These are phyloP conservation scores for Silene conica DNA, from an alignment of 148 eudicot species.

Conservation along the genomic window DNA sequence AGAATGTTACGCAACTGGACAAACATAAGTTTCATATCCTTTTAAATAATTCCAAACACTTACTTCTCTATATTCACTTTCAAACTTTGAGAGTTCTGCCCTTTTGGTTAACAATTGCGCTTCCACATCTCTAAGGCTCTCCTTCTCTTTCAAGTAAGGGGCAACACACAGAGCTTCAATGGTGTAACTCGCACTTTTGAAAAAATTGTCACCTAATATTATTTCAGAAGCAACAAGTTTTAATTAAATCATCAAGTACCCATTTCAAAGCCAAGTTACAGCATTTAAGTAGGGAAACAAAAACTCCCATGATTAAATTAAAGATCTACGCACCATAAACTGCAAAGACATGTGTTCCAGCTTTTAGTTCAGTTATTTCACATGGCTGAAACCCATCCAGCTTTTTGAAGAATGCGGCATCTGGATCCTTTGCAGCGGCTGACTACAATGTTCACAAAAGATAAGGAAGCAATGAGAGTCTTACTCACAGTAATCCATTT, in stretches of 20 bases:
- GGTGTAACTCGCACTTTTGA: slow-evolving; percentile 81
- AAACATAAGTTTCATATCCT: not conserved
- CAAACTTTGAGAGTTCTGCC: slow-evolving; percentile 85
- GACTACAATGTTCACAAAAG: slow-evolving; percentile 33
- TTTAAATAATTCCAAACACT: not conserved
- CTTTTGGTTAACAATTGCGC: slow-evolving; percentile 73
- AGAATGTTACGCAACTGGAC: not conserved
- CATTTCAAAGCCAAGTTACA: not conserved
- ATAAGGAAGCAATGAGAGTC: not conserved
- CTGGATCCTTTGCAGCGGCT: slow-evolving; percentile 85
- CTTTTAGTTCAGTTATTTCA: slow-evolving; percentile 76
- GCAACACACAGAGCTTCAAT: slow-evolving; percentile 79
- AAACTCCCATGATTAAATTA: not conserved
- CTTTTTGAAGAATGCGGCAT: slow-evolving; percentile 82
- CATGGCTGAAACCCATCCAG: slow-evolving; percentile 91
- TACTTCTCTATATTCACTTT: slow-evolving; percentile 89
- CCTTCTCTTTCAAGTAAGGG: slow-evolving; percentile 62
- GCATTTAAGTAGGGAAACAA: slow-evolving; percentile 4
- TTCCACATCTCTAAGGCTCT: slow-evolving; percentile 74
- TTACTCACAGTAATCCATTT: not conserved
- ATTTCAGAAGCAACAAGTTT: slow-evolving; percentile 5
- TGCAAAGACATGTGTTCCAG: slow-evolving; percentile 87
- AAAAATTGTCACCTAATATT: slow-evolving; percentile 79
- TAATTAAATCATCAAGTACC: not conserved
- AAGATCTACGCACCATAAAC: slow-evolving; percentile 55